Evolutionary conservation across 768 basidiomycete genomes (phyloP).

Genomic region (Lactarius tabidus): DNA sequence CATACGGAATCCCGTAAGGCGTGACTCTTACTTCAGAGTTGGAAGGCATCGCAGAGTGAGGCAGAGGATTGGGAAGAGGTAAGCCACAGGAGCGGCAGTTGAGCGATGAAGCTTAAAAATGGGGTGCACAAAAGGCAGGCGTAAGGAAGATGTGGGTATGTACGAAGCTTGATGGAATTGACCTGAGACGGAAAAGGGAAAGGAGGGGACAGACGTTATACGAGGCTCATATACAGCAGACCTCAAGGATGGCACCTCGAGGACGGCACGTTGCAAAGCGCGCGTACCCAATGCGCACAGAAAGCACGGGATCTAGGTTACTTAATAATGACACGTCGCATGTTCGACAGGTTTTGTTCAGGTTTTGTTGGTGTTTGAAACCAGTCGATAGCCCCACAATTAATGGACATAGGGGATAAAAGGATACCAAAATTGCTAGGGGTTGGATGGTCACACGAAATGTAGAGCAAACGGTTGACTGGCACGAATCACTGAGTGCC

Average conservation of each 20-base stretch:
- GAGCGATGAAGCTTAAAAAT: constrained; percentile 18
- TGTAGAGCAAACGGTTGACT: background rate
- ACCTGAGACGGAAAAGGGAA: constrained; percentile 12
- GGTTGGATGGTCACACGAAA: background rate
- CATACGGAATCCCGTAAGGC: constrained; percentile 34
- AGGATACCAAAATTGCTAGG: background rate
- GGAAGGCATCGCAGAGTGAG: constrained; percentile 26
- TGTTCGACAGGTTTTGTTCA: background rate
- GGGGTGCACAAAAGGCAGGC: constrained; percentile 10
- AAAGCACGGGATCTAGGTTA: background rate
- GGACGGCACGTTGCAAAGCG: constrained; percentile 19
- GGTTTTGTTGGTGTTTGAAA: background rate
- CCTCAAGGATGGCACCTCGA: constrained; percentile 23
- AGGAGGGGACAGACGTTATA: background rate
- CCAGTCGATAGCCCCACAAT: background rate
- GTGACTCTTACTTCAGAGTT: constrained; percentile 32
- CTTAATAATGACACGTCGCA: background rate
- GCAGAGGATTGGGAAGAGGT: background rate
- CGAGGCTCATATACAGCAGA: constrained; percentile 9
- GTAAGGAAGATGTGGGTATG: constrained; percentile 8
- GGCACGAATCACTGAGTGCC: constrained; percentile 10
- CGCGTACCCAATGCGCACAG: constrained; percentile 5
- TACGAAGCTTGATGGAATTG: constrained; percentile 9
- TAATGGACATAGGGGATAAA: background rate
- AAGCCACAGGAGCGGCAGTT: background rate